A percentile compares a stretch with the other conserved stretches of the same genome.
These are phyloP conservation scores for Neurospora sp. DNA, from an alignment of 2,329 filamentous ascomycete species.

Conservation along the genomic window DNA sequence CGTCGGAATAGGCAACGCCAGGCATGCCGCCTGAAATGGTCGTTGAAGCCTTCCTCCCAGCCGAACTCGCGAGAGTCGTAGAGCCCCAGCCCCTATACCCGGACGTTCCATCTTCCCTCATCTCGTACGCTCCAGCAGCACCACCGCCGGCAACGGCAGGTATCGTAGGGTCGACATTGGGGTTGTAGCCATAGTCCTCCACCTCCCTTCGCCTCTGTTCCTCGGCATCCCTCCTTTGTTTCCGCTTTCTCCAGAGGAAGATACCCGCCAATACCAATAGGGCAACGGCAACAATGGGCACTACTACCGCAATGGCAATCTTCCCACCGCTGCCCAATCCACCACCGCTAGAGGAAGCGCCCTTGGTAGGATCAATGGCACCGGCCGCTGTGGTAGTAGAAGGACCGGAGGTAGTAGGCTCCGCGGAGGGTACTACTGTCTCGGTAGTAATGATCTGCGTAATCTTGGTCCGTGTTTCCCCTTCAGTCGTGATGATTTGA, in stretches of 20 bases:
- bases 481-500: conserved; percentile 29
- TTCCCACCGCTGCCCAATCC: conserved; percentile 54
- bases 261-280: conserved; percentile 66
- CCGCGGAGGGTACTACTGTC: conserved; percentile 16
- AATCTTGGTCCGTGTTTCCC: conserved; percentile 9
- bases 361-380: conserved; percentile 20
- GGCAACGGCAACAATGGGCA: conserved; percentile 82
- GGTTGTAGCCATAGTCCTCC: conserved; percentile 94
- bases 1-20: conserved; percentile 62
- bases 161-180: conserved; percentile 85
- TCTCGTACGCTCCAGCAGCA: conserved; percentile 46
- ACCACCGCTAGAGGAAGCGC: conserved; percentile 17
- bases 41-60: conserved; percentile 76
- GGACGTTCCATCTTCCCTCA: conserved; percentile 64
- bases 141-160: conserved; percentile 31
- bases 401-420: conserved; percentile 19
- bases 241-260: conserved; percentile 82
- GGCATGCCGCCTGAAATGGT: conserved; percentile 69
- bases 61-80: conserved; percentile 56
- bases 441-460: conserved; percentile 10
- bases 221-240: conserved; percentile 72
- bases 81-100: conserved; percentile 95
- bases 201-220: conserved; percentile 91
- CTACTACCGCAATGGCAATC: conserved; percentile 87
- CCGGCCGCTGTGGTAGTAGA: conserved; percentile 21